Conservation (phyloP, 73 alveolate species). For the Stentor coeruleus region DNA sequence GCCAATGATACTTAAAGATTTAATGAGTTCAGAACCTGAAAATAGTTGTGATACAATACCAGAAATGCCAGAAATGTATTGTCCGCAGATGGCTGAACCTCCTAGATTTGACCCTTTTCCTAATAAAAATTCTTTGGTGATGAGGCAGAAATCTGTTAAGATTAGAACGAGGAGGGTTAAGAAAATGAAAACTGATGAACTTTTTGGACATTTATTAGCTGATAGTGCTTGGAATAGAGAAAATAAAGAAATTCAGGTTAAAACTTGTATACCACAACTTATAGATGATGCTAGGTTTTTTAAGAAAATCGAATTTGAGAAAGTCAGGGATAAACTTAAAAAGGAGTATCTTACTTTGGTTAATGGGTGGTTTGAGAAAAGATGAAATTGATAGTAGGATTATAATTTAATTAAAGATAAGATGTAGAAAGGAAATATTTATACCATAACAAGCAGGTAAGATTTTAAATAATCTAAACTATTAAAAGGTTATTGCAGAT, state of each 20-base stretch:
- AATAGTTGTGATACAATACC: not conserved
- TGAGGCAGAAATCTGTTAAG: not conserved
- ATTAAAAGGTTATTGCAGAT: too few species aligned
- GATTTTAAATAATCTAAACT: too few species aligned
- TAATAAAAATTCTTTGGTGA: not conserved
- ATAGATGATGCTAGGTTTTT: not conserved
- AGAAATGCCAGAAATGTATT: not conserved
- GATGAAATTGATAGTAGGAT: too few species aligned
- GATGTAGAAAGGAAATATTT: too few species aligned
- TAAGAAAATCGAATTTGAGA: not conserved
- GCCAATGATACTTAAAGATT: not conserved
- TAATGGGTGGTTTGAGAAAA: too few species aligned
- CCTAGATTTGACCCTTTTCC: too few species aligned
- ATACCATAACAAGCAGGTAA: too few species aligned
- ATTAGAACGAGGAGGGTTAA: not conserved
- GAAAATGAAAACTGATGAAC: not conserved
- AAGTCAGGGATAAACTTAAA: not conserved
- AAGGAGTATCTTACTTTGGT: not conserved
- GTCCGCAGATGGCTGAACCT: too few species aligned
- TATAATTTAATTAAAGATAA: too few species aligned
- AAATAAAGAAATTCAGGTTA: too few species aligned
- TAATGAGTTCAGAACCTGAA: not conserved
- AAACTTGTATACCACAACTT: not conserved
- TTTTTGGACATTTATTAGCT: not conserved
- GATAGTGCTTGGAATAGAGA: not conserved